Percentiles rank a stretch among this genome's conserved stretches.
These are phyloP conservation scores for Thamnidium elegans DNA, from an alignment of 192 early-diverging fungal species.

Conservation along the genomic window DNA sequence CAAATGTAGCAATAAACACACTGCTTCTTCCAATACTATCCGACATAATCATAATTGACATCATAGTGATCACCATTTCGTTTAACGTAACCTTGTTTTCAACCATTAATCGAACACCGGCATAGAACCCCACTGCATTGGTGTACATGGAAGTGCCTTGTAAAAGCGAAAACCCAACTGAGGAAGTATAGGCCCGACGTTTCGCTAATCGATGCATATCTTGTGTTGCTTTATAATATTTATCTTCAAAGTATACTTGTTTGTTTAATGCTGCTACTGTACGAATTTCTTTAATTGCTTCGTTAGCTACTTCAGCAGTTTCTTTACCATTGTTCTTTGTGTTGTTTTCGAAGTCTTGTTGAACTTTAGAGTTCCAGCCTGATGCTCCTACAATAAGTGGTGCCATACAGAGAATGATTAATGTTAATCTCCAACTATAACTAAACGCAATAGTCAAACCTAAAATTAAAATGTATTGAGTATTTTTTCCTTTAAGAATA, in stretches of 20 bases:
- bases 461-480: background rate
- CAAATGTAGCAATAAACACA: constrained; percentile 68
- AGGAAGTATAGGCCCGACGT: constrained; percentile 58
- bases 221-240: constrained; percentile 59
- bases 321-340: constrained; percentile 71
- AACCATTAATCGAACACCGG: constrained; percentile 23
- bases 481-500: background rate
- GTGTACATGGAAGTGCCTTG: constrained; percentile 25
- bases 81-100: constrained; percentile 19
- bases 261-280: constrained; percentile 80
- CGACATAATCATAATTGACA: constrained; percentile 24
- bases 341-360: constrained; percentile 57
- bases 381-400: constrained; percentile 56
- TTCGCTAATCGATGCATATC: constrained; percentile 69
- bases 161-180: constrained; percentile 49
- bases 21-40: constrained; percentile 60
- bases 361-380: constrained; percentile 46
- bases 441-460: constrained; percentile 61
- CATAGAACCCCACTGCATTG: constrained; percentile 27
- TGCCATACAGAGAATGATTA: constrained; percentile 64
- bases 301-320: constrained; percentile 76
- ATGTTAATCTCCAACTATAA: constrained; percentile 75
- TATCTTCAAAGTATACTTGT: constrained; percentile 66
- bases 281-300: constrained; percentile 81
- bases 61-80: constrained; percentile 24